These are phyloP conservation scores for Vigna nakashimae DNA, from an alignment of 306 rosid species.

Conservation along the genomic window DNA sequence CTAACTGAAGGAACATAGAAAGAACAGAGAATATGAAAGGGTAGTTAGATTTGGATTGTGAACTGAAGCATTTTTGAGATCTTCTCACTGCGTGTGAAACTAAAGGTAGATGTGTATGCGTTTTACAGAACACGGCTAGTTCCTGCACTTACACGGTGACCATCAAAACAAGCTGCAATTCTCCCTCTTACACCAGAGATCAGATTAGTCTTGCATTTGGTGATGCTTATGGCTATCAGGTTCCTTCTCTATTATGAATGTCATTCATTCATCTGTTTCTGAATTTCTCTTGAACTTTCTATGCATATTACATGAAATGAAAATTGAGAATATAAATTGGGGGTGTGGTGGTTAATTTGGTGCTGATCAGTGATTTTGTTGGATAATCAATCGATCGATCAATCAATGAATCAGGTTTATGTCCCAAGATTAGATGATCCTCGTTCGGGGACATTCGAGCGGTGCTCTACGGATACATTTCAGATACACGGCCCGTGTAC, in stretches of 20 bases:
- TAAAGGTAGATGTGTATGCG: not conserved
- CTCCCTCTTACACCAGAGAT: slow-evolving; percentile 77
- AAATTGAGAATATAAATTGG: not conserved
- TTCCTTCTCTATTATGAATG: slow-evolving; percentile 14
- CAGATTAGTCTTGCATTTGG: slow-evolving; percentile 82
- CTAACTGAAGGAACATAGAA: not conserved
- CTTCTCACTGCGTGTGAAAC: slow-evolving; percentile 32
- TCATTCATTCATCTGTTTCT: no score
- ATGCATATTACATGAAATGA: not conserved
- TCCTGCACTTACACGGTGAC: slow-evolving; percentile 69
- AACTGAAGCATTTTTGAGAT: slow-evolving; percentile 4
- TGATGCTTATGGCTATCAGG: slow-evolving; percentile 93
- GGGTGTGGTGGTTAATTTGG: not conserved
- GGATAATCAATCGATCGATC: not conserved
- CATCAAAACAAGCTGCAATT: slow-evolving; percentile 79
- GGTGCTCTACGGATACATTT: slow-evolving; percentile 84
- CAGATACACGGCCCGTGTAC: slow-evolving; percentile 78
- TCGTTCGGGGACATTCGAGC: slow-evolving; percentile 64
- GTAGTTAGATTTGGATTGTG: not conserved
- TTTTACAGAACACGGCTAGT: slow-evolving; percentile 51
- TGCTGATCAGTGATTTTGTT: not conserved
- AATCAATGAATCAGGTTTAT: slow-evolving; percentile 59
- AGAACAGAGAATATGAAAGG: not conserved
- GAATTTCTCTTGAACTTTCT: not conserved
- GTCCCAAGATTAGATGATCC: slow-evolving; percentile 76